phyloP scores from a whole-genome alignment of 2,329 filamentous ascomycete species.

The Botrytis elliptica region DNA sequence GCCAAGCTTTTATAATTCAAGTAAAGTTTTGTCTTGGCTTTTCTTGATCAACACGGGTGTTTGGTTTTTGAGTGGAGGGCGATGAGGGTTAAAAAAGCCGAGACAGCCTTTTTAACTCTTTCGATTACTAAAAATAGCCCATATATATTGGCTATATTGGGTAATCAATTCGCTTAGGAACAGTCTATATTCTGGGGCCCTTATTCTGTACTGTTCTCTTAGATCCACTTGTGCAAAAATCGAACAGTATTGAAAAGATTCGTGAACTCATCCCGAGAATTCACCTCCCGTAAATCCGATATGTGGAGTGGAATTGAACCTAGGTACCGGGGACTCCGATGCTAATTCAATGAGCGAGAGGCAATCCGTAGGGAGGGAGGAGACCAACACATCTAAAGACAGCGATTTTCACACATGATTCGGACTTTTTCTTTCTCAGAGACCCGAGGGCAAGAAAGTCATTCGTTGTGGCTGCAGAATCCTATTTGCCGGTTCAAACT shows the following conservation, averaged over 20 bases:
- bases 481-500: background rate
- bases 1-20: slow-evolving; percentile 4
- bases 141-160: background rate
- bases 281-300: background rate
- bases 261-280: slow-evolving; percentile 8
- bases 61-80: background rate
- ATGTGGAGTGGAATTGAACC: slow-evolving; percentile 6
- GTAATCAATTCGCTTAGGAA: background rate
- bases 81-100: background rate
- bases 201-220: background rate
- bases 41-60: background rate
- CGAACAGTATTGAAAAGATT: background rate
- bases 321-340: slow-evolving; percentile 1
- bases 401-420: background rate
- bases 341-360: background rate
- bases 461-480: slow-evolving; percentile 7
- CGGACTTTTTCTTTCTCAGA: background rate
- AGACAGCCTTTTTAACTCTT: background rate
- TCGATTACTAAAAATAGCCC: slow-evolving; percentile 6
- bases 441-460: background rate
- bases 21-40: slow-evolving; percentile 6
- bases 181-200: background rate
- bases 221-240: background rate
- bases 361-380: background rate
- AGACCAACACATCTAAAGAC: background rate